Percentiles rank a stretch among this genome's conserved stretches.
phyloP scores from a whole-genome alignment of 1,284 basidiomycete genomes.

The Phylloboletellus chloephorus region DNA sequence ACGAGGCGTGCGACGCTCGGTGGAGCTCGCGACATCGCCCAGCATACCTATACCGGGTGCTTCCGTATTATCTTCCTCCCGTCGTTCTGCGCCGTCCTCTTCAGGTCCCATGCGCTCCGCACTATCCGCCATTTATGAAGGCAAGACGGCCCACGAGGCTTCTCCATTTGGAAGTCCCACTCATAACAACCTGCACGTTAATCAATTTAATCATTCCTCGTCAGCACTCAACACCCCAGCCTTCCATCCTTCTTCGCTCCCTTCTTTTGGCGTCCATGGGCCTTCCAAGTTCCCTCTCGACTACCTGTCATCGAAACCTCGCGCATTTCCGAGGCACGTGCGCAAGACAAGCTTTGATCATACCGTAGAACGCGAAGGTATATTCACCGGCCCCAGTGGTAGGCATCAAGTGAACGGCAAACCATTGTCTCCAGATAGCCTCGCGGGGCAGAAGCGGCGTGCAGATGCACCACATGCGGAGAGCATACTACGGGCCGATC shows the following conservation, averaged over 20 bases:
- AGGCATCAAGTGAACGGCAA: constrained; percentile 76
- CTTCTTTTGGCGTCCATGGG: constrained; percentile 57
- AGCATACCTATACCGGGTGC: constrained; percentile 49
- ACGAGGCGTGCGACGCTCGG: constrained; percentile 22
- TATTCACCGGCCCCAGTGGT: constrained; percentile 52
- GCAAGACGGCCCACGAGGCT: constrained; percentile 34
- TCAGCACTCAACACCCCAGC: constrained; percentile 47
- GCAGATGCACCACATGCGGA: constrained; percentile 72
- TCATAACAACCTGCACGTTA: constrained; percentile 36
- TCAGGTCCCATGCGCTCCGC: constrained; percentile 35
- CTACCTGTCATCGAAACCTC: constrained; percentile 38
- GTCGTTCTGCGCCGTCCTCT: constrained; percentile 44
- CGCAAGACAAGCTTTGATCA: constrained; percentile 92
- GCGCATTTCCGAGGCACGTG: constrained; percentile 73
- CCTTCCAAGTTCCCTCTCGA: constrained; percentile 40
- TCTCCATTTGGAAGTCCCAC: constrained; percentile 28
- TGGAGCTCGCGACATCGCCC: constrained; percentile 31
- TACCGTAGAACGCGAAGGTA: constrained; percentile 67
- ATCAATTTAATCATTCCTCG: constrained; percentile 37
- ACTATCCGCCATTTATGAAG: constrained; percentile 55
- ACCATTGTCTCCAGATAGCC: constrained; percentile 56
- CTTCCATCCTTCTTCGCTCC: constrained; percentile 63
- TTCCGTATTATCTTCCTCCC: constrained; percentile 43
- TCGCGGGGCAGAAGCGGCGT: constrained; percentile 65
- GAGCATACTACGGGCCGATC: constrained; percentile 71